Conservation (phyloP, 1,139 yeast genomes). For the Diutina ranongensis region DNA sequence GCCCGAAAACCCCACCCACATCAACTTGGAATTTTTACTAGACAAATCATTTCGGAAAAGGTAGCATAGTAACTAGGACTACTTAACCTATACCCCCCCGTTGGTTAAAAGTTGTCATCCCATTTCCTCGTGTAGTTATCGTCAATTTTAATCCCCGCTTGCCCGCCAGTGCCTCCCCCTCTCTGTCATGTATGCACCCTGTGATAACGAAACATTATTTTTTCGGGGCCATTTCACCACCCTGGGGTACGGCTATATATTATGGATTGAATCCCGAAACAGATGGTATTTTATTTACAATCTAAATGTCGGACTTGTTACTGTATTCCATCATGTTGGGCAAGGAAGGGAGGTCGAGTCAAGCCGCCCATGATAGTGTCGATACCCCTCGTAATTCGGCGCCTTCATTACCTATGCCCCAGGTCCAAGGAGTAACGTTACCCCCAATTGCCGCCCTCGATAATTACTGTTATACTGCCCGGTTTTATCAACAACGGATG, state of each 20-base stretch:
- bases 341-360: not conserved
- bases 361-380: not conserved
- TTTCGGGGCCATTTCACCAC: not conserved
- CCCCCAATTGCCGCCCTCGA: conserved; percentile 5
- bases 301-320: conserved; percentile 6
- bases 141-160: not conserved
- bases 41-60: not conserved
- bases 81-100: not conserved
- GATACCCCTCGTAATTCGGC: not conserved
- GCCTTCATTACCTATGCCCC: not conserved
- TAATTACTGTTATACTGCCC: conserved; percentile 2
- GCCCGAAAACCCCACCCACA: not conserved
- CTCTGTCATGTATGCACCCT: conserved; percentile 2
- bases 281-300: not conserved
- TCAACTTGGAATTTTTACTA: not conserved
- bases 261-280: not conserved
- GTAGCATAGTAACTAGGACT: not conserved
- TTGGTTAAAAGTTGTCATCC: not conserved
- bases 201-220: conserved; percentile 2
- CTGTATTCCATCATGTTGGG: not conserved
- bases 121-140: not conserved
- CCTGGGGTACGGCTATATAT: not conserved
- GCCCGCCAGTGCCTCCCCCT: not conserved
- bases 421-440: not conserved
- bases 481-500: not conserved